These are phyloP conservation scores for Leishmania tropica DNA, from an alignment of 208 protist genomes.

Conservation along the genomic window DNA sequence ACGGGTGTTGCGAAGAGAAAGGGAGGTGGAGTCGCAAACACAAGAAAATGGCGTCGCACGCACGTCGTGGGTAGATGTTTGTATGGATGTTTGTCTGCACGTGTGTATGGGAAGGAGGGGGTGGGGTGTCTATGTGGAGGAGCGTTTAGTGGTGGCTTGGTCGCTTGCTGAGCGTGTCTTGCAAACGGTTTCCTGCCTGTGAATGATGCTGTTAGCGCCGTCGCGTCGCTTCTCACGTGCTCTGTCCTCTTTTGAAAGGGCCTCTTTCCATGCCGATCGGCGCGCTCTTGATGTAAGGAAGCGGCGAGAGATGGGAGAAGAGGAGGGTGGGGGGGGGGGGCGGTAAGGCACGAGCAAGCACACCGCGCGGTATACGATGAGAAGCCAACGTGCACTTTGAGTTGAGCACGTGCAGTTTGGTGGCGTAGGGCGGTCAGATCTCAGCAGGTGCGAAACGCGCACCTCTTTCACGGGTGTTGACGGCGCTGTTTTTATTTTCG, in stretches of 20 bases:
- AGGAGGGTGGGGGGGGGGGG: neutral
- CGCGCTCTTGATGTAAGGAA: neutral
- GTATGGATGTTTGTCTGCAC: neutral
- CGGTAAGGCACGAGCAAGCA: neutral
- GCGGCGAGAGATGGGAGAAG: neutral
- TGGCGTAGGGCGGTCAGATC: neutral
- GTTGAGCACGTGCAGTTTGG: neutral
- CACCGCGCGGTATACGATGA: neutral
- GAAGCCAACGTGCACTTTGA: neutral
- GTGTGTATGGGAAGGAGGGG: neutral
- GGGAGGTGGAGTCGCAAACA: neutral
- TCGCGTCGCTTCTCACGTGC: neutral
- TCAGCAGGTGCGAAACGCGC: neutral
- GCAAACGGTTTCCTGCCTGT: neutral
- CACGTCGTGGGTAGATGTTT: neutral
- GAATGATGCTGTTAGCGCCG: neutral
- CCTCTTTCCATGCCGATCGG: neutral
- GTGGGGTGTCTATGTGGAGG: neutral
- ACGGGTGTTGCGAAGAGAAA: neutral
- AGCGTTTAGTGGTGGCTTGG: neutral
- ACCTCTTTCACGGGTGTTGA: neutral
- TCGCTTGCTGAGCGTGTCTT: neutral
- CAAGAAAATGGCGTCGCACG: too few species aligned
- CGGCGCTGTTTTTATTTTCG: too few species aligned
- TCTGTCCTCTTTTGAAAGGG: neutral